Percentiles rank a stretch among this genome's conserved stretches.
phyloP scores from a whole-genome alignment of 208 protist genomes.

The Paratrypanosoma confusum region DNA sequence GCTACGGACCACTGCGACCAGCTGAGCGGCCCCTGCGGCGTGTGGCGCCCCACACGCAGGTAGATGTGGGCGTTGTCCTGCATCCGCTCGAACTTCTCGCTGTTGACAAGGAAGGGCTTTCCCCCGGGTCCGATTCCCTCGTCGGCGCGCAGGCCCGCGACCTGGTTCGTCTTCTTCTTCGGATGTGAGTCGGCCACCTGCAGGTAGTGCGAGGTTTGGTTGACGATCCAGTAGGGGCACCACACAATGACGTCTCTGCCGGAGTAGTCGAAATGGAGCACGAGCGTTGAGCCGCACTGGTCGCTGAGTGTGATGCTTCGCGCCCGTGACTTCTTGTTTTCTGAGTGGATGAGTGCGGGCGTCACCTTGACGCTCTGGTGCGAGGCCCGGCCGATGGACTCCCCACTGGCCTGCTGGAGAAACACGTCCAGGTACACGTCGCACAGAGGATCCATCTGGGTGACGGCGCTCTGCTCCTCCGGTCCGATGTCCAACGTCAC shows the following conservation, averaged over 20 bases:
- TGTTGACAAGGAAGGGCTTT: conserved; percentile 29
- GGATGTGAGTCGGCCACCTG: conserved; percentile 25
- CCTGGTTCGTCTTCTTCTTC: conserved; percentile 7
- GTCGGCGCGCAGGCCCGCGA: conserved; percentile 7
- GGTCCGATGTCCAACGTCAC: conserved; percentile 18
- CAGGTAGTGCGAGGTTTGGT: conserved; percentile 29
- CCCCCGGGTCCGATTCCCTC: conserved; percentile 2
- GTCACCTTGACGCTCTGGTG: neutral
- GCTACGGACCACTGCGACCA: conserved; percentile 44
- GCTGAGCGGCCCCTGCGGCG: conserved; percentile 1
- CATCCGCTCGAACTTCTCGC: conserved; percentile 18
- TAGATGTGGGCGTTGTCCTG: conserved; percentile 21
- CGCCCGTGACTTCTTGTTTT: conserved; percentile 7
- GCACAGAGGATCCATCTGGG: conserved; percentile 50
- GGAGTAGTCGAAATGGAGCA: conserved; percentile 33
- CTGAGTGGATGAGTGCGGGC: conserved; percentile 12
- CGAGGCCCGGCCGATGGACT: conserved; percentile 9
- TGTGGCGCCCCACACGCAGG: conserved; percentile 14
- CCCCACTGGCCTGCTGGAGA: conserved; percentile 43
- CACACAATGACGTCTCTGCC: conserved; percentile 25
- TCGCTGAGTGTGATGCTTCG: conserved; percentile 16
- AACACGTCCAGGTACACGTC: conserved; percentile 45
- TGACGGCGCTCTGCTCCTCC: conserved; percentile 21
- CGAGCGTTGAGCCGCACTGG: conserved; percentile 15
- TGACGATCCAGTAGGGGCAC: conserved; percentile 57